Evolutionary conservation across 2,329 filamentous ascomycete genomes (phyloP), one percentile per base, ranked within the genome.

Genomic region (Clonostachys rosea): DNA sequence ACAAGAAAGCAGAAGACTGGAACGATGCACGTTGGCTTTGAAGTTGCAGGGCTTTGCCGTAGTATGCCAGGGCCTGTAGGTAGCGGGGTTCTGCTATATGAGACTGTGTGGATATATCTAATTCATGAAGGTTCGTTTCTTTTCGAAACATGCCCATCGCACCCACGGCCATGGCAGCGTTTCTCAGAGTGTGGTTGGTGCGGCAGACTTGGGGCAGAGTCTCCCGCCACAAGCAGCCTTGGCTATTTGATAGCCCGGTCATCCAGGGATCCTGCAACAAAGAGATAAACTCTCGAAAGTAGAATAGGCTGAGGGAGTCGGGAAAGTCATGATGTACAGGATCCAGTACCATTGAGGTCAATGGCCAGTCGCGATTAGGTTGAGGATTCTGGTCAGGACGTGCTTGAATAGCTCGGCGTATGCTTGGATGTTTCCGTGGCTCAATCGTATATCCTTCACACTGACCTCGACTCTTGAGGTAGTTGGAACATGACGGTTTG

Each of bases 1-100:
- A 65, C 1, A 67, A 47, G 8, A 67, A 61, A 0, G 65, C 44
- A 0, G 62, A 53, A 17, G 62, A 59, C 5, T 57, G 61, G 5
- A 63, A 34, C 2, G 62, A 61, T 30, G 50, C 42, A 0, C 53
- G 51, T 6, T 58, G 49, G 13, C 53, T 59, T n/a, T 60, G 56
- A 9, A 63, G 43, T 41, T 57, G 65, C 7, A 70, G 48, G 1
- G 66, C 59, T 5, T 56, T 51, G 17, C 66, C 64, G 44, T 69
- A 67, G 45, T 67, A 61, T 3, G 56, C 52, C 5, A 70, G 50
- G 0, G 66, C 67, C 2, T 59, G 54, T 33, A 59, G 53, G 51
- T 69, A 68, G 8, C 40, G 14, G n/a, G 16, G n/a, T 5, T 42
- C 40, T 16, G 14, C 40, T 20, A 14, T 24, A 14, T 20, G 40